Evolutionary conservation across 768 basidiomycete genomes (phyloP).

Genomic region (Leccinum disarticulatum): DNA sequence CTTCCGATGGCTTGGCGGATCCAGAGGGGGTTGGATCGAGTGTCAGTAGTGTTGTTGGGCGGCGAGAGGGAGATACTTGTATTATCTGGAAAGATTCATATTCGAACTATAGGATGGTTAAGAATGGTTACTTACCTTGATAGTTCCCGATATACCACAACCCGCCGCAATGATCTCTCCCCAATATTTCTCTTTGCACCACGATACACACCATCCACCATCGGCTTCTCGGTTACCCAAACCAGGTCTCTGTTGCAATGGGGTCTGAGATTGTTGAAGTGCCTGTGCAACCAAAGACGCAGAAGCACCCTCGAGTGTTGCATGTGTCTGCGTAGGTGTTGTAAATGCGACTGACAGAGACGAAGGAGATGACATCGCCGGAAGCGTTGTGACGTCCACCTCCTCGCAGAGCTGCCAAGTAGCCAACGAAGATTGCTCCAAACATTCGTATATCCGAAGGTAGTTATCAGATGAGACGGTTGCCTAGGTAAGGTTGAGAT

Average conservation of each 20-base stretch:
- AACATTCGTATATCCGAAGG: conserved; percentile 87
- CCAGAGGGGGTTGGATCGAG: conserved; percentile 43
- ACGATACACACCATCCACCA: conserved; percentile 90
- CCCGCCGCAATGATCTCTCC: conserved; percentile 84
- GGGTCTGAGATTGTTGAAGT: conserved; percentile 49
- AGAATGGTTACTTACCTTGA: conserved; percentile 58
- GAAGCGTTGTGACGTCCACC: conserved; percentile 65
- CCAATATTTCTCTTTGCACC: conserved; percentile 97
- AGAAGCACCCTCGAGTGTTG: conserved; percentile 52
- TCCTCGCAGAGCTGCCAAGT: conserved; percentile 77
- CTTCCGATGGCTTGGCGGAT: conserved; percentile 19
- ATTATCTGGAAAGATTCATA: conserved; percentile 52
- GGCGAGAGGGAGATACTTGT: conserved; percentile 66
- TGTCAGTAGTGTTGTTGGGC: conserved; percentile 65
- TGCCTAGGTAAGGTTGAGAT: conserved; percentile 50
- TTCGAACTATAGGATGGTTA: neutral
- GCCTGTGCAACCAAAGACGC: conserved; percentile 65
- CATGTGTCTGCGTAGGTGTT: conserved; percentile 67
- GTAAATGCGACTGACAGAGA: conserved; percentile 59
- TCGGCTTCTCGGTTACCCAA: conserved; percentile 75
- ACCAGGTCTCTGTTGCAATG: conserved; percentile 39
- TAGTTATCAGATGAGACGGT: conserved; percentile 85
- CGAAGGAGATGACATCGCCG: conserved; percentile 40
- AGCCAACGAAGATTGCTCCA: conserved; percentile 69
- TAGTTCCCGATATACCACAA: conserved; percentile 65